These are phyloP conservation scores for Huiozyma naganishii DNA, from an alignment of 805 yeast species.

Conservation along the genomic window DNA sequence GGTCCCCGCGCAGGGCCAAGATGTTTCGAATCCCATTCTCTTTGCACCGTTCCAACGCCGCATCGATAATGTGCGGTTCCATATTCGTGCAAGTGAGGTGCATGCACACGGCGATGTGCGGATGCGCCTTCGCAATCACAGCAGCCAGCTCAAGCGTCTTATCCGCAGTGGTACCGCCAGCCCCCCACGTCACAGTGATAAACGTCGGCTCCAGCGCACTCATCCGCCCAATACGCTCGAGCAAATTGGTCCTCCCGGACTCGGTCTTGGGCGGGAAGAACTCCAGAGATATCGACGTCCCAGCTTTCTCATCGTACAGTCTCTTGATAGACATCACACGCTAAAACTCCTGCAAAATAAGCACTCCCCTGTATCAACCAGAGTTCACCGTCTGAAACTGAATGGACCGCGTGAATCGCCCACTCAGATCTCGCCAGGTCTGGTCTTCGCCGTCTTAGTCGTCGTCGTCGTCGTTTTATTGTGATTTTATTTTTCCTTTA, in stretches of 20 bases:
- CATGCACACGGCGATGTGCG: slow-evolving; percentile 76
- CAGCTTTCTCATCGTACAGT: slow-evolving; percentile 37
- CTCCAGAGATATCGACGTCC: slow-evolving; percentile 74
- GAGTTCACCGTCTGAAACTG: background rate
- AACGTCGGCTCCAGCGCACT: slow-evolving; percentile 79
- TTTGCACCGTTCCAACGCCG: slow-evolving; percentile 64
- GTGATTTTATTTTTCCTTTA: background rate
- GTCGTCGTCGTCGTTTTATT: background rate
- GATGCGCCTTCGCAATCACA: slow-evolving; percentile 58
- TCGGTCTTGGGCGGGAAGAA: slow-evolving; percentile 97
- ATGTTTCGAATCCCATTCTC: slow-evolving; percentile 76
- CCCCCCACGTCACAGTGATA: slow-evolving; percentile 96
- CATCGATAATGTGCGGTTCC: slow-evolving; percentile 62
- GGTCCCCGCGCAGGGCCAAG: slow-evolving; percentile 91
- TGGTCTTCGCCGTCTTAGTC: background rate
- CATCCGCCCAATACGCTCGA: slow-evolving; percentile 84
- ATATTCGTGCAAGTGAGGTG: slow-evolving; percentile 96
- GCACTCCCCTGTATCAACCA: too few species aligned
- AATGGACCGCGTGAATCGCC: background rate
- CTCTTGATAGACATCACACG: slow-evolving; percentile 30
- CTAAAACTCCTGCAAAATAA: too few species aligned
- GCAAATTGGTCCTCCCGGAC: slow-evolving; percentile 70
- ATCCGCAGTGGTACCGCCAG: slow-evolving; percentile 88
- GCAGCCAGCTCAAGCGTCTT: slow-evolving; percentile 78
- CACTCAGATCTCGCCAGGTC: background rate